Evolutionary conservation across 2,329 filamentous ascomycete genomes (phyloP), one percentile per base, ranked within the genome.

Genomic region (Coniochaeta pulveracea): DNA sequence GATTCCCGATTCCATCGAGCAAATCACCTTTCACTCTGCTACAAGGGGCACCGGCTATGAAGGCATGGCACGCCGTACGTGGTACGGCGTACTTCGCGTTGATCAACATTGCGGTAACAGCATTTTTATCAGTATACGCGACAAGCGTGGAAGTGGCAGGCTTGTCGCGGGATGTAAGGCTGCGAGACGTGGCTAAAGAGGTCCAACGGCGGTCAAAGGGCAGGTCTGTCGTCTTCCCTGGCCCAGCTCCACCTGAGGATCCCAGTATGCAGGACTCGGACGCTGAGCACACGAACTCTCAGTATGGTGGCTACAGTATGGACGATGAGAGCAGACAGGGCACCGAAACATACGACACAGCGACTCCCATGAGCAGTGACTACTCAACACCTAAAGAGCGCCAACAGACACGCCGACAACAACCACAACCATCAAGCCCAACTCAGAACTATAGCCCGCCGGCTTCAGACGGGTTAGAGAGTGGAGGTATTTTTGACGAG

Each of bases 1-100:
- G 8, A 18, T 47, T 46, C 33, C 45, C 45, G n/a, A n/a, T n/a
- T n/a, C n/a, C n/a, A n/a, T n/a, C n/a, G 18, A 29, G n/a, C 23
- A 11, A 29, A 4, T 12, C 9, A 3, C 10, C 15, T 17, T 33
- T 14, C 10, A 22, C 38, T 8, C 9, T 40, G 10, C 12, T 39
- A 17, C 22, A 15, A 4, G 44, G 44, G 8, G 15, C 5, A 4
- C 11, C 14, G 12, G 39, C 44, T 26, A 23, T 33, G 19, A 14
- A 18, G 2, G 11, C 34, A 8, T 46, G 44, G 44, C 37, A 41
- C 21, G 16, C 19, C 7, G 15, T 35, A 9, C 44, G 44, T 19
- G n/a, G n/a, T n/a, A n/a, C n/a, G n/a, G n/a, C 10, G 4, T 23
- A 33, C 5, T 46, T 43, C 31, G 19, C 14, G 2, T 9, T 33